Conservation (phyloP, 2,329 filamentous ascomycete species). For the Geoglossum cookeanum region DNA sequence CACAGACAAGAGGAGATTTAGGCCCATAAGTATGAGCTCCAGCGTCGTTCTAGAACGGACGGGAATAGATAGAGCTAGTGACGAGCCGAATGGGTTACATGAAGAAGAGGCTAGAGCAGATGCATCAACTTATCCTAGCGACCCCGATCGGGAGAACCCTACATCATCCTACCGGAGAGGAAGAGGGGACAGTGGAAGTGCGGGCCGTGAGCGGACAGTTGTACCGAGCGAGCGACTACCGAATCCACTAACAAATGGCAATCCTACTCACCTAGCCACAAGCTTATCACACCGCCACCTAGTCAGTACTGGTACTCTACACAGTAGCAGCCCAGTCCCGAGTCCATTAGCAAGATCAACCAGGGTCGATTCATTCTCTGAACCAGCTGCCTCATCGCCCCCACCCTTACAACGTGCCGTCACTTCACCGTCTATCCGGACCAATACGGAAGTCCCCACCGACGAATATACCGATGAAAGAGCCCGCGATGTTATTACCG, state of each 20-base stretch:
- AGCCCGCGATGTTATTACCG: slow-evolving; percentile 77
- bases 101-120: not conserved
- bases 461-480: slow-evolving; percentile 57
- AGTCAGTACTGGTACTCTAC: not conserved
- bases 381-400: slow-evolving; percentile 15
- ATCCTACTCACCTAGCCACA: not conserved
- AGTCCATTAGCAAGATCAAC: slow-evolving; percentile 6
- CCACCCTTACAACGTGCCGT: slow-evolving; percentile 6
- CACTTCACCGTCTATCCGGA: not conserved
- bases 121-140: not conserved
- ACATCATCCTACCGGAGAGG: not conserved
- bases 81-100: not conserved
- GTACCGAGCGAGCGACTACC: not conserved
- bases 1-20: slow-evolving; percentile 51
- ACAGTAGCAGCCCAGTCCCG: not conserved
- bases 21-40: slow-evolving; percentile 43
- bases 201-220: not conserved
- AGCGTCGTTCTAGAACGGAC: slow-evolving; percentile 49
- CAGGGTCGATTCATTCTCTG: not conserved
- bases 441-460: slow-evolving; percentile 20
- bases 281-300: not conserved
- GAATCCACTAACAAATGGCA: not conserved
- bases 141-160: not conserved
- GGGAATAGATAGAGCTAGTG: not conserved
- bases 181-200: not conserved